Evolutionary conservation across 202 grass and related monocot genomes (phyloP), one percentile per base, ranked within the genome.

Genomic region (Schoenoplectus triqueter): DNA sequence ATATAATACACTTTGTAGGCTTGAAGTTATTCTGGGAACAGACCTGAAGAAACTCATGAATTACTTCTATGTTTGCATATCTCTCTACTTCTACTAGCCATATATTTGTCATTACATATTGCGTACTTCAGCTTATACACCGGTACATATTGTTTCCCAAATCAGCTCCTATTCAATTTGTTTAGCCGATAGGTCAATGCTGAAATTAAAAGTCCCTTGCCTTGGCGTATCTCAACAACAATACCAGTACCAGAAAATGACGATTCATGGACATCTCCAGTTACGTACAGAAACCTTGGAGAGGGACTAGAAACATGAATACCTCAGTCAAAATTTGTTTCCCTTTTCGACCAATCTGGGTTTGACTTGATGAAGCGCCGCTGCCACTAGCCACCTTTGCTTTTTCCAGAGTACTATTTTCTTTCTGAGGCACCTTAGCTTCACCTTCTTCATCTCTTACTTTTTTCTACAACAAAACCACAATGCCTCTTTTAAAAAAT

Each of bases 261-360:
- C 31, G 3, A 64, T 22, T 64, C 18, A 64, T 22, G 19, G 62
- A 64, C 18, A 20, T 22, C 7, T 22, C 62, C 62, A 64, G 18
- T 64, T 22, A 22, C 62, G 31, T 31, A 31, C 31, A 64, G 6
- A 9, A 5, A 40, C 22, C 2, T 6, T 0, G 64, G 8, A 67
- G 64, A 66, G 21, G 19, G 22, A 64, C 19, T 22, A 47, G 5
- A 40, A 40, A 40, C 71, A 74, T 59, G 6, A 8, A 59, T 78
- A 78, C 73, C 73, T 78, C 73, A 21, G 73, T 59, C 73, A 78
- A 59, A 21, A 6, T 55, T 78, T 78, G 73, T 55, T 57, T 78
- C 20, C 73, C 73, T 78, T 51, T 78, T 22, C 73, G 73, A 78
- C 73, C 73, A 56, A 54, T 4, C 18, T 5, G 73, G 40, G 48